These are phyloP conservation scores for Aspergillus sclerotioniger DNA, from an alignment of 495 filamentous ascomycete genomes.

Conservation along the genomic window DNA sequence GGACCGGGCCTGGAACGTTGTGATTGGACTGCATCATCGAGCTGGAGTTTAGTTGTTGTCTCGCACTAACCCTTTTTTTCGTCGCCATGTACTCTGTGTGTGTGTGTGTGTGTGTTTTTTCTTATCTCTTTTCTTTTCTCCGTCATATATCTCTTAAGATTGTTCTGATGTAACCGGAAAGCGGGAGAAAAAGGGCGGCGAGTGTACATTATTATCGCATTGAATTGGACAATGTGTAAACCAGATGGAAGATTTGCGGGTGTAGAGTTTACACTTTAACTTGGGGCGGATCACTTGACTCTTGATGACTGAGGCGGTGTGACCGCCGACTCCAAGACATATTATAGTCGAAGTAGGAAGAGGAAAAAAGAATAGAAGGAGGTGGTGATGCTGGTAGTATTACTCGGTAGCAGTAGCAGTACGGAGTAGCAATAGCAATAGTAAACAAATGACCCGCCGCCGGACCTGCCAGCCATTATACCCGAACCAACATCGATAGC, in stretches of 20 bases:
- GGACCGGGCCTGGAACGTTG: conserved; percentile 16
- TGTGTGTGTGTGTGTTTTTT: conserved; percentile 19
- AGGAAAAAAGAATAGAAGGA: no score
- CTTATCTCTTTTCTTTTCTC: conserved; percentile 18
- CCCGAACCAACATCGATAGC: no score
- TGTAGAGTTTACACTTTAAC: neutral
- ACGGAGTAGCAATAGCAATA: no score
- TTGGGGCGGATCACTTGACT: neutral
- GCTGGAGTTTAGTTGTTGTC: conserved; percentile 29
- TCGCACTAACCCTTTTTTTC: conserved; percentile 12
- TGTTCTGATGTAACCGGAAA: conserved; percentile 21
- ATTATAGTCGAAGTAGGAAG: no score
- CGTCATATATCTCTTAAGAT: conserved; percentile 23
- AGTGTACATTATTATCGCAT: conserved; percentile 50
- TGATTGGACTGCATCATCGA: conserved; percentile 24
- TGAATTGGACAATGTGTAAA: conserved; percentile 35
- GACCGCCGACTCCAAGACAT: no score
- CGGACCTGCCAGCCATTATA: no score
- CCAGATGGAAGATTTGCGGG: conserved; percentile 12
- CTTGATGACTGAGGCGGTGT: no score
- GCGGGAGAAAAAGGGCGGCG: conserved; percentile 27
- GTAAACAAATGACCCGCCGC: no score
- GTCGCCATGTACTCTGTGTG: conserved; percentile 20
- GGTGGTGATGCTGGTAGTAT: no score
- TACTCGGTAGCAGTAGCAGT: no score